These are phyloP conservation scores for Yarrowia hollandica DNA, from an alignment of 805 yeast species.

Conservation along the genomic window DNA sequence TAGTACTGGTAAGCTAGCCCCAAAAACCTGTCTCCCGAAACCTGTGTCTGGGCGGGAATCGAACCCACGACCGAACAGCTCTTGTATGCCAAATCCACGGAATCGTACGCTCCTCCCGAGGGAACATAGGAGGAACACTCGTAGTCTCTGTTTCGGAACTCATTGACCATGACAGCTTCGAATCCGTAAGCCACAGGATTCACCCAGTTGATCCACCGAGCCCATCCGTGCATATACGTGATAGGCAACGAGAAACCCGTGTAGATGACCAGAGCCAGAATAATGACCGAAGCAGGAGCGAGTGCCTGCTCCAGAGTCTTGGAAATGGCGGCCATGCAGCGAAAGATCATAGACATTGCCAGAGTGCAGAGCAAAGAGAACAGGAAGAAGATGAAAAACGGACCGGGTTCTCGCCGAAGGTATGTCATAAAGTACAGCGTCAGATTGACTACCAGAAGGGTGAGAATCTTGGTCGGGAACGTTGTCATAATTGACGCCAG, in stretches of 20 bases:
- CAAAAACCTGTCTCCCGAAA: neutral
- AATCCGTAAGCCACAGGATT: slow-evolving; percentile 50
- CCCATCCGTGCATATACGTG: slow-evolving; percentile 51
- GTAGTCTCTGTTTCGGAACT: slow-evolving; percentile 43
- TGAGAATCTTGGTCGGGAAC: slow-evolving; percentile 52
- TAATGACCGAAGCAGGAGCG: slow-evolving; percentile 48
- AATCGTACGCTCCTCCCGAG: neutral
- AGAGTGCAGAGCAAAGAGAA: slow-evolving; percentile 48
- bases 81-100: neutral
- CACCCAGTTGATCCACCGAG: slow-evolving; percentile 51
- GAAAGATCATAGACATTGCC: slow-evolving; percentile 57
- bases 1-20: slow-evolving; percentile 6
- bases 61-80: slow-evolving; percentile 1
- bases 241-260: slow-evolving; percentile 52
- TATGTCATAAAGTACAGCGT: slow-evolving; percentile 55
- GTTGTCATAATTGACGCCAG: slow-evolving; percentile 60
- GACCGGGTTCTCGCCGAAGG: slow-evolving; percentile 54
- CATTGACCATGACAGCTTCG: slow-evolving; percentile 50
- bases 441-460: slow-evolving; percentile 50
- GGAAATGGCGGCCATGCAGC: slow-evolving; percentile 46
- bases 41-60: neutral
- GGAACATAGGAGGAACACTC: neutral
- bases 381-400: slow-evolving; percentile 53
- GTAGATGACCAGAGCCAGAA: slow-evolving; percentile 46
- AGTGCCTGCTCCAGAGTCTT: slow-evolving; percentile 46